Evolutionary conservation across 164 flowering plant genomes (phyloP).

Genomic region (Piper betle): DNA sequence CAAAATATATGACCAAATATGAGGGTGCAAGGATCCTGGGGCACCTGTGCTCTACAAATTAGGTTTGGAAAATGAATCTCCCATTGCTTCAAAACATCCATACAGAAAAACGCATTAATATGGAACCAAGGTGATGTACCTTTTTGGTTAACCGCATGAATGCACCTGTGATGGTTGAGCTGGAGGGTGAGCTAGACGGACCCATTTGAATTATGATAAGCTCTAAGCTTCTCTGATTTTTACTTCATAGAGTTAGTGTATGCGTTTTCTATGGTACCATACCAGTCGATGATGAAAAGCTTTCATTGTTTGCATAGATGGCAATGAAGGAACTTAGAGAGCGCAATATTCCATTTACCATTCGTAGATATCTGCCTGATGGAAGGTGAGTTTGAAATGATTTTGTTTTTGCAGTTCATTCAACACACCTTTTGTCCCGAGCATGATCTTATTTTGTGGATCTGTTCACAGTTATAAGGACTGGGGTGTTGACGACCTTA

Average conservation of each 20-base stretch:
- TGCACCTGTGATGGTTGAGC: constrained; percentile 69
- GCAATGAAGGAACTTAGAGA: constrained; percentile 97
- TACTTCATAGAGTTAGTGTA: too few relatives aligned
- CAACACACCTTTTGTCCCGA: not conserved
- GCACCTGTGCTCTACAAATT: constrained; percentile 56
- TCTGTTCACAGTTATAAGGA: constrained; percentile 54
- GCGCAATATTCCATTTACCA: constrained; percentile 84
- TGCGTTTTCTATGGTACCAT: too few relatives aligned
- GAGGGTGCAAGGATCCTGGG: constrained; percentile 60
- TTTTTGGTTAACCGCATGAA: constrained; percentile 40
- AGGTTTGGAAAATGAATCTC: constrained; percentile 20
- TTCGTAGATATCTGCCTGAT: constrained; percentile 82
- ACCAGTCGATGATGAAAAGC: not conserved
- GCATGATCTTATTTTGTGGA: not conserved
- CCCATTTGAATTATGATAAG: constrained; percentile 39
- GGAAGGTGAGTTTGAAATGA: constrained; percentile 56
- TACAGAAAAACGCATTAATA: too few relatives aligned
- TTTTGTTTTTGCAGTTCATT: not conserved
- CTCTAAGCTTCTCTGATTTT: too few relatives aligned
- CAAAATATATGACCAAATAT: constrained; percentile 54
- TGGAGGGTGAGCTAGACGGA: constrained; percentile 55
- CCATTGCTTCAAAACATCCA: not conserved
- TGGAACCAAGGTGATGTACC: not conserved
- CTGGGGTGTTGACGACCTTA: constrained; percentile 80
- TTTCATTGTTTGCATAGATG: constrained; percentile 27